Percentiles rank a stretch among this genome's conserved stretches.
phyloP scores from a whole-genome alignment of 176 grass and related monocot genomes.

The Tillandsia leiboldiana region DNA sequence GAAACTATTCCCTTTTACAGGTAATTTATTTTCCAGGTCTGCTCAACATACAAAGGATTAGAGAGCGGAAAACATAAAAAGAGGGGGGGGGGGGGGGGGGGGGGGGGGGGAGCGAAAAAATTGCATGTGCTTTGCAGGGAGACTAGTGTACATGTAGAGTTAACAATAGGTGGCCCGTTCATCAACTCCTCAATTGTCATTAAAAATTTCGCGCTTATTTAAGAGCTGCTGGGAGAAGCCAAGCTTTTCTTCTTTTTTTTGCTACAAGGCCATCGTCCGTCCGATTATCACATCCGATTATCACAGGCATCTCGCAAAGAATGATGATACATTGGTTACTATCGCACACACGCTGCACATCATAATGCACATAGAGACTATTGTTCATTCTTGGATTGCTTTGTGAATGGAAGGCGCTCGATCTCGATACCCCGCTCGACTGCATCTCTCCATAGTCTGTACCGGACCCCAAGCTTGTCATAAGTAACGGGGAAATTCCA shows the following conservation, averaged over 20 bases:
- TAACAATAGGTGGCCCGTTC: slow-evolving; percentile 16
- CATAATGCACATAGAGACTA: slow-evolving; percentile 15
- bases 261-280: neutral
- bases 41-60: neutral
- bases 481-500: slow-evolving; percentile 89
- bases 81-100: neutral
- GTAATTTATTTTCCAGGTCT: no score
- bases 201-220: slow-evolving; percentile 8
- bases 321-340: slow-evolving; percentile 20
- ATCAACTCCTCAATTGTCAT: slow-evolving; percentile 4
- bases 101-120: neutral
- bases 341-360: slow-evolving; percentile 12
- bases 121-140: neutral
- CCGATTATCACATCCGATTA: slow-evolving; percentile 4
- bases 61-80: neutral
- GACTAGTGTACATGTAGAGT: slow-evolving; percentile 39
- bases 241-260: neutral
- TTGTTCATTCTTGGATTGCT: slow-evolving; percentile 38
- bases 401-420: slow-evolving; percentile 52
- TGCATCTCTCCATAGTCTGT: slow-evolving; percentile 67
- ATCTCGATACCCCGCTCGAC: slow-evolving; percentile 40
- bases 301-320: slow-evolving; percentile 16
- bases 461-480: slow-evolving; percentile 87
- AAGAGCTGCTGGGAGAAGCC: slow-evolving; percentile 7
- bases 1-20: no score